Evolutionary conservation across 2,329 filamentous ascomycete genomes (phyloP).

Genomic region (Scortechinia acanthostroma): DNA sequence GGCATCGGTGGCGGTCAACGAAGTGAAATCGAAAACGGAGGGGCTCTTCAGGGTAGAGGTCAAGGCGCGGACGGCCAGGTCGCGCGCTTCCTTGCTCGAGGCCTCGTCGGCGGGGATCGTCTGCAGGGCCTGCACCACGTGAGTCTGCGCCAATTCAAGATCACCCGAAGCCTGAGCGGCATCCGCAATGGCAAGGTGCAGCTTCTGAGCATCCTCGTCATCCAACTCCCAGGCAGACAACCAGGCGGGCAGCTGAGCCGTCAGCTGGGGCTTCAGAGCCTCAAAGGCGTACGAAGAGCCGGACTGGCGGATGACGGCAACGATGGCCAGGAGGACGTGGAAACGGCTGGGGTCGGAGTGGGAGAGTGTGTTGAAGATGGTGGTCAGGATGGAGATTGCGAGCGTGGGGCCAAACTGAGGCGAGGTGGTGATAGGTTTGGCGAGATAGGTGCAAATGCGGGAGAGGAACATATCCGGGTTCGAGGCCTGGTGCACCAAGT

Average conservation of each 20-base stretch:
- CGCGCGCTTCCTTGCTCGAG: constrained; percentile 30
- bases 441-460: constrained; percentile 81
- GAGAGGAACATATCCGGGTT: constrained; percentile 81
- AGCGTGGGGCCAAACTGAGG: constrained; percentile 78
- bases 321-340: constrained; percentile 82
- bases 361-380: constrained; percentile 89
- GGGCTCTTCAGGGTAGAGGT: constrained; percentile 61
- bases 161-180: constrained; percentile 41
- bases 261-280: constrained; percentile 71
- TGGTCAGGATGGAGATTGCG: constrained; percentile 83
- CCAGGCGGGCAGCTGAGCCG: constrained; percentile 74
- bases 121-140: constrained; percentile 74
- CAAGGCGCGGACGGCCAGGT: constrained; percentile 46
- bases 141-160: constrained; percentile 30
- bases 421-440: constrained; percentile 78
- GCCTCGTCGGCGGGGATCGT: constrained; percentile 59
- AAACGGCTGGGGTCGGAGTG: constrained; percentile 73
- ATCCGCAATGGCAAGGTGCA: constrained; percentile 49
- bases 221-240: constrained; percentile 75
- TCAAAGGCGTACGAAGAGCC: constrained; percentile 60
- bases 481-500: constrained; percentile 80
- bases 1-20: constrained; percentile 63
- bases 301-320: constrained; percentile 72
- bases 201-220: constrained; percentile 52
- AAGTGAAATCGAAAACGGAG: constrained; percentile 67